Base-by-base conservation (phyloP, 352 stramenopile genomes). In the Phytophthora capsici region DNA sequence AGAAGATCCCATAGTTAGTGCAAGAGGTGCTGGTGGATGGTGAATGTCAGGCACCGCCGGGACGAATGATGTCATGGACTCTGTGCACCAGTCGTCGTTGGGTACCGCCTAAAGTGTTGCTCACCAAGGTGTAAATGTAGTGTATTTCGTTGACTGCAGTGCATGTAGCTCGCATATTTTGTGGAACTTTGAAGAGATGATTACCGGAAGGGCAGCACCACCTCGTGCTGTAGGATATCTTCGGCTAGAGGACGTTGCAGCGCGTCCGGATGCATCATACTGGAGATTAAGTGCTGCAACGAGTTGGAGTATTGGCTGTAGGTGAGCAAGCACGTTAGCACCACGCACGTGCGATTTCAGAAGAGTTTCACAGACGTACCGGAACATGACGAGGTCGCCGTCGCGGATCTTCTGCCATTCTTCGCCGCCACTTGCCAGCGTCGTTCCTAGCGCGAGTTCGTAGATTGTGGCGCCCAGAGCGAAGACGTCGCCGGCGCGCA, bases 391-490 rank as follows among this genome's bases (percentile, higher is more conserved):
- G 17, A 96, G 69, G 63, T 96, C 84, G 37, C 88, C 88, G 57
- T 96, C 85, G 52, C 88, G 86, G 55, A 96, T 91, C 49, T 88
- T 86, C 68, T 96, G 88, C 86, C 86, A 96, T 52, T 93, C 88
- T 69, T 96, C 88, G 25, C 86, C 86, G 40, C 78, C 72, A 60
- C 62, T 88, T 19, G 86, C 82, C 38, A 95, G 77, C 44, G 79
- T 86, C 23, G 74, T 58, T 23, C 87, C 87, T 2, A 92, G 69
- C 44, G 84, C 85, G 26, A 95, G 72, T 49, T 95, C 87, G 63
- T 95, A 94, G 45, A 95, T 90, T 20, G 85, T 92, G 17, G 87
- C 87, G 7, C 87, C 87, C 20, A 95, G 71, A n/a, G 87, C 87
- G 55, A 95, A 95, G 49, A 95, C 86, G 52, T 95, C 87, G 26